Percentiles rank a stretch among this genome's conserved stretches.
Conservation (phyloP, 495 filamentous ascomycete species). For the Recurvomyces mirabilis region DNA sequence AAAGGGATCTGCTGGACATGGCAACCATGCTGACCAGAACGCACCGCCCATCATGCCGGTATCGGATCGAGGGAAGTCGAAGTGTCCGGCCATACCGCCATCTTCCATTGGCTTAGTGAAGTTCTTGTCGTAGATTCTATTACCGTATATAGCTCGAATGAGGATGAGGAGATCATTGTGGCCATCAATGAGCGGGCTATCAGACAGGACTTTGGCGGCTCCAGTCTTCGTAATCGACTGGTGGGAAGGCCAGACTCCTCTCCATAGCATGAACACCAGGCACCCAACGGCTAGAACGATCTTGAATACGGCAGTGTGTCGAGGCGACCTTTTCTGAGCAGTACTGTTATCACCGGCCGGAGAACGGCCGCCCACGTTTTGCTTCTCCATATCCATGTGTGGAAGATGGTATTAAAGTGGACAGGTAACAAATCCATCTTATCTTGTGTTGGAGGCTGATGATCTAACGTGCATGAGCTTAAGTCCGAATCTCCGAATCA, state of each 20-base stretch:
- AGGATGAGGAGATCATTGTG: constrained; percentile 81
- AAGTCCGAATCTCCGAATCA: too few relatives aligned
- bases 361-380: too few relatives aligned
- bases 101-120: constrained; percentile 61
- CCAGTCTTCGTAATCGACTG: constrained; percentile 22
- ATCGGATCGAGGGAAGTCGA: constrained; percentile 61
- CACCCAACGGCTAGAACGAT: too few relatives aligned
- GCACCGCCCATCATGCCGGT: constrained; percentile 55
- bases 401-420: too few relatives aligned
- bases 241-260: background rate
- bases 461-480: too few relatives aligned
- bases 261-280: too few relatives aligned
- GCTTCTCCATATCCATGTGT: too few relatives aligned
- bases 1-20: constrained; percentile 57
- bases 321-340: too few relatives aligned
- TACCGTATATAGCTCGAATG: constrained; percentile 55
- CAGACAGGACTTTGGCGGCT: constrained; percentile 54
- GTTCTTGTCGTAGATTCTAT: constrained; percentile 63
- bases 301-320: too few relatives aligned
- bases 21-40: constrained; percentile 85
- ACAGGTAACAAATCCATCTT: too few relatives aligned
- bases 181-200: constrained; percentile 82
- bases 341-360: too few relatives aligned
- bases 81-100: constrained; percentile 56
- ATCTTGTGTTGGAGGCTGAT: too few relatives aligned